Evolutionary conservation across 768 basidiomycete species (phyloP).

Genomic region (Collybia nuda): DNA sequence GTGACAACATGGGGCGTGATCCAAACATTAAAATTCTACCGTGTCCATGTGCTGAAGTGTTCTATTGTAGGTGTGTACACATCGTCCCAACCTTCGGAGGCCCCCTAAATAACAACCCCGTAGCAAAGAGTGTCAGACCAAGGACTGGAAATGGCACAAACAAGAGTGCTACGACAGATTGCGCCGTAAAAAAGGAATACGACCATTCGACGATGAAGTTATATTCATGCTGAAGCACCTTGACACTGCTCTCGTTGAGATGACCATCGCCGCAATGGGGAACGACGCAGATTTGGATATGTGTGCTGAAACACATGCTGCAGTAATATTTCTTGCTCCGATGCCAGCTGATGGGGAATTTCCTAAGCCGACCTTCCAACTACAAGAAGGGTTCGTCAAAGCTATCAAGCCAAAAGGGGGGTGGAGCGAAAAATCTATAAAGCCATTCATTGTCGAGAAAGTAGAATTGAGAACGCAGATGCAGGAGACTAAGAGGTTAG

Average conservation of each 20-base stretch:
- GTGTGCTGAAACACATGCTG: not conserved
- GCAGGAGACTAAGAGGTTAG: not conserved
- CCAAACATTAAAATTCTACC: not conserved
- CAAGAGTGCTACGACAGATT: not conserved
- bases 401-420: not conserved
- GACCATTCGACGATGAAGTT: not conserved
- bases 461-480: not conserved
- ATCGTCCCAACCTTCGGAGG: not conserved
- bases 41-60: slow-evolving; percentile 2
- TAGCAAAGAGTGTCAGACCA: not conserved
- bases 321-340: not conserved
- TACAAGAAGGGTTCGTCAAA: not conserved
- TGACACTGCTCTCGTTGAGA: slow-evolving; percentile 1
- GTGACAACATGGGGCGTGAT: not conserved
- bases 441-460: not conserved
- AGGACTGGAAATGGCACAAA: not conserved
- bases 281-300: slow-evolving; percentile 1
- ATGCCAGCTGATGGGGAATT: not conserved
- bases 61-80: slow-evolving; percentile 1
- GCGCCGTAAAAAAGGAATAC: not conserved
- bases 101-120: not conserved
- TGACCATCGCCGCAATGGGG: not conserved
- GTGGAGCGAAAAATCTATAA: not conserved
- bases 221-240: slow-evolving; percentile 1
- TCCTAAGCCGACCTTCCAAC: not conserved